Conservation (phyloP, 2,329 filamentous ascomycete genomes). For the Beauveria rudraprayagi region DNA sequence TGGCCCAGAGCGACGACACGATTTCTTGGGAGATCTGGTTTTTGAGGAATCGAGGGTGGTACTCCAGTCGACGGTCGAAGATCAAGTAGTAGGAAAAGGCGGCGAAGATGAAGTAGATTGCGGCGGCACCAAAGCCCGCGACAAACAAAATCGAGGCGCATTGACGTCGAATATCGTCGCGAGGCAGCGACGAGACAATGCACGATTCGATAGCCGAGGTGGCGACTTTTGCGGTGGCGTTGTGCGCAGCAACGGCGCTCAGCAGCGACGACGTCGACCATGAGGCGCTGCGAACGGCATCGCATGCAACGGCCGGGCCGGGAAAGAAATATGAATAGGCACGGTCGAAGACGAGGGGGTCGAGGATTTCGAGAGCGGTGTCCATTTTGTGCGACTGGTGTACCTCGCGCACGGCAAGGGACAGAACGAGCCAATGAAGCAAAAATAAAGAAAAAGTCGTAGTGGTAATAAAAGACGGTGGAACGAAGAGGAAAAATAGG, state of each 20-base stretch:
- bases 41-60: conserved; percentile 40
- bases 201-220: conserved; percentile 34
- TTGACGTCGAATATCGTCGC: conserved; percentile 35
- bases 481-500: background rate
- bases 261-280: conserved; percentile 7
- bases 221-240: conserved; percentile 6
- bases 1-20: conserved; percentile 31
- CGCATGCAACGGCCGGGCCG: conserved; percentile 13
- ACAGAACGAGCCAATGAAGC: background rate
- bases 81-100: conserved; percentile 66
- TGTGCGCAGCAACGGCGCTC: conserved; percentile 6
- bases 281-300: conserved; percentile 8
- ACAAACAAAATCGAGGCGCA: conserved; percentile 29
- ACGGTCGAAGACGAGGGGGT: conserved; percentile 33
- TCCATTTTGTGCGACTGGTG: conserved; percentile 25
- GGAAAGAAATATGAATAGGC: conserved; percentile 32
- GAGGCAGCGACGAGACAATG: conserved; percentile 35
- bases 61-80: conserved; percentile 36
- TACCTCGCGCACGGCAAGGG: conserved; percentile 1
- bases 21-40: conserved; percentile 40
- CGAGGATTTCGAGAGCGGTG: conserved; percentile 31
- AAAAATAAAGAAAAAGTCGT: background rate
- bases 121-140: conserved; percentile 30
- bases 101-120: conserved; percentile 58
- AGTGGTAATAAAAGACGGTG: background rate